Conservation (phyloP, 2,329 filamentous ascomycete genomes). For the Chaetomiaceae sp. region DNA sequence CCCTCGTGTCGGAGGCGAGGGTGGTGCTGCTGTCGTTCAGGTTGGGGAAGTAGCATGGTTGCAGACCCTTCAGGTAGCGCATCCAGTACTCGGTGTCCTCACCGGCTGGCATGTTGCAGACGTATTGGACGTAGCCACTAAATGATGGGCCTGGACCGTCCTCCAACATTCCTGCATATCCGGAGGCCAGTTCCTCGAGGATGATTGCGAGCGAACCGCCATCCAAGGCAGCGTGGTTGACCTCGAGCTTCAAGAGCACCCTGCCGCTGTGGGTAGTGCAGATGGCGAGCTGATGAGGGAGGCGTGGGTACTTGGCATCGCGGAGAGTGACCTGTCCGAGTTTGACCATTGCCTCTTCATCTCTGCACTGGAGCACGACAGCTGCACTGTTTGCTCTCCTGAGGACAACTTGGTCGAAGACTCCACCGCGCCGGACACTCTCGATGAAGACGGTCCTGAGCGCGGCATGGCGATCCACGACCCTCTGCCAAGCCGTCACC, state of each 20-base stretch:
- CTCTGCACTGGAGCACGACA: conserved; percentile 12
- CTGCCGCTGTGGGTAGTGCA: conserved; percentile 16
- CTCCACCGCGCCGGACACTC: conserved; percentile 20
- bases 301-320: conserved; percentile 8
- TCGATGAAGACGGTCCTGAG: conserved; percentile 26
- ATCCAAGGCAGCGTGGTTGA: conserved; percentile 26
- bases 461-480: conserved; percentile 23
- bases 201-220: conserved; percentile 26
- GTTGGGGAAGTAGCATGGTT: conserved; percentile 25
- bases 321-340: conserved; percentile 14
- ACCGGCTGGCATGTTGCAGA: conserved; percentile 10
- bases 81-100: conserved; percentile 22
- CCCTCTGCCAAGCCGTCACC: conserved; percentile 20
- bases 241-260: conserved; percentile 22
- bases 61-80: conserved; percentile 17
- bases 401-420: conserved; percentile 25
- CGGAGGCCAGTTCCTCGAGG: conserved; percentile 22
- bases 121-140: conserved; percentile 23
- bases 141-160: conserved; percentile 19
- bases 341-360: conserved; percentile 12
- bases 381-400: conserved; percentile 12
- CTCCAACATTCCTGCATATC: conserved; percentile 20
- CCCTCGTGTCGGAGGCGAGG: background rate
- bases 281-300: conserved; percentile 22
- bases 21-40: conserved; percentile 10